Evolutionary conservation across 2,329 filamentous ascomycete genomes (phyloP).

Genomic region (Pyrenophora tritici-repentis): DNA sequence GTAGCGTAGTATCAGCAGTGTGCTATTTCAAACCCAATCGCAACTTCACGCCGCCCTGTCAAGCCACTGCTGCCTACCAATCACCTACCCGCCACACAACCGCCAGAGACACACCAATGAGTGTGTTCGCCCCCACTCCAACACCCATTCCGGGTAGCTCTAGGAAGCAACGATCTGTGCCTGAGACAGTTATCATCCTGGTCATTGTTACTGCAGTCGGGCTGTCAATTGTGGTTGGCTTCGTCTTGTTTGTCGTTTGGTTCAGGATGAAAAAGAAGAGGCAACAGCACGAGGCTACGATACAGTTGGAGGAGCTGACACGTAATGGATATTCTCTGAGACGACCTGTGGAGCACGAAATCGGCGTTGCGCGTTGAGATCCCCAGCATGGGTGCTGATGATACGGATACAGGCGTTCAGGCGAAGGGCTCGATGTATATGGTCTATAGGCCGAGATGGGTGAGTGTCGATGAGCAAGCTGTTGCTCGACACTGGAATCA

Average conservation of each 20-base stretch:
- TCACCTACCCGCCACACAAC: background rate
- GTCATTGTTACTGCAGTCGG: slow-evolving; percentile 1
- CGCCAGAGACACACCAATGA: background rate
- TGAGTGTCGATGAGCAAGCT: background rate
- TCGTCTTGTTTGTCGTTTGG: slow-evolving; percentile 1
- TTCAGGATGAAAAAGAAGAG: slow-evolving; percentile 3
- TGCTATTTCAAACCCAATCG: background rate
- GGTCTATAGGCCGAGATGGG: background rate
- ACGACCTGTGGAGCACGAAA: background rate
- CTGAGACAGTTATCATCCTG: background rate
- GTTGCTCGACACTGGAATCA: no score
- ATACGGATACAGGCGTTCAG: background rate
- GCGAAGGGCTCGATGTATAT: background rate
- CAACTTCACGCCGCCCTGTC: background rate
- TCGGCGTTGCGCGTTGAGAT: background rate
- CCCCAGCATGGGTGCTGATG: background rate
- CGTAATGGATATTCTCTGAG: background rate
- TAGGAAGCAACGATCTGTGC: background rate
- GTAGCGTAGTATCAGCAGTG: background rate
- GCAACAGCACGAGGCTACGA: background rate
- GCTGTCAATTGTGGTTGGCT: background rate
- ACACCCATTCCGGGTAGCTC: background rate
- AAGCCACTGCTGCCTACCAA: no score
- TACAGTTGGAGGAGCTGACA: slow-evolving; percentile 1
- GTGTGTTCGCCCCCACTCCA: background rate